Evolutionary conservation across 225 moss, liverwort and hornwort genomes (phyloP).

Genomic region (Physcomitrellopsis africana): DNA sequence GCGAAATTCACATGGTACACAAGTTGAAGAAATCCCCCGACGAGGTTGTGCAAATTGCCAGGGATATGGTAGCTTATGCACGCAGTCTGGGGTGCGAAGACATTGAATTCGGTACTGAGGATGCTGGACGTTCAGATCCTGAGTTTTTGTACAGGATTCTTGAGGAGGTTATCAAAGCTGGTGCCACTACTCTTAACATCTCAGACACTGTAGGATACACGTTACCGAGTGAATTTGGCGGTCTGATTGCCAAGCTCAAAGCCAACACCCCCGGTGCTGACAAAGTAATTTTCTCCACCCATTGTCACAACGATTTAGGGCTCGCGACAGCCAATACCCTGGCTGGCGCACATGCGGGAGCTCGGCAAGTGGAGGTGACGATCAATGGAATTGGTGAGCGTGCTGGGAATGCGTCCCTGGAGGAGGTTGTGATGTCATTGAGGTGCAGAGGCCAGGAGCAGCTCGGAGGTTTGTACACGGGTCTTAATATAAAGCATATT

Average conservation of each 20-base stretch:
- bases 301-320: conserved; percentile 95
- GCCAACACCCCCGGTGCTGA: conserved; percentile 88
- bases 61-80: conserved; percentile 82
- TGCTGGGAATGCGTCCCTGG: conserved; percentile 98
- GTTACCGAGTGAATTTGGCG: conserved; percentile 82
- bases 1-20: conserved; percentile 92
- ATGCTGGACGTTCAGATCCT: conserved; percentile 90
- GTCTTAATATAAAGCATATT: conserved; percentile 76
- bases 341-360: conserved; percentile 83
- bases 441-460: conserved; percentile 78
- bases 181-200: conserved; percentile 95
- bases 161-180: conserved; percentile 86
- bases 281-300: conserved; percentile 89
- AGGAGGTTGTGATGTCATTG: conserved; percentile 98
- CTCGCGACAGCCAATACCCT: conserved; percentile 92
- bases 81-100: conserved; percentile 92
- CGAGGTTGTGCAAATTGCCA: conserved; percentile 88
- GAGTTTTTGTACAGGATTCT: conserved; percentile 88
- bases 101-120: conserved; percentile 95
- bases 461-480: conserved; percentile 83
- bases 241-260: conserved; percentile 70
- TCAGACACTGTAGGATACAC: conserved; percentile 91
- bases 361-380: conserved; percentile 95
- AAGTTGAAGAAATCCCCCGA: conserved; percentile 86
- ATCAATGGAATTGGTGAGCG: conserved; percentile 99